Percentiles rank a stretch among this genome's conserved stretches.
These are phyloP conservation scores for Arabidopsis arenosa DNA, from an alignment of 345 rosid genomes.

Conservation along the genomic window DNA sequence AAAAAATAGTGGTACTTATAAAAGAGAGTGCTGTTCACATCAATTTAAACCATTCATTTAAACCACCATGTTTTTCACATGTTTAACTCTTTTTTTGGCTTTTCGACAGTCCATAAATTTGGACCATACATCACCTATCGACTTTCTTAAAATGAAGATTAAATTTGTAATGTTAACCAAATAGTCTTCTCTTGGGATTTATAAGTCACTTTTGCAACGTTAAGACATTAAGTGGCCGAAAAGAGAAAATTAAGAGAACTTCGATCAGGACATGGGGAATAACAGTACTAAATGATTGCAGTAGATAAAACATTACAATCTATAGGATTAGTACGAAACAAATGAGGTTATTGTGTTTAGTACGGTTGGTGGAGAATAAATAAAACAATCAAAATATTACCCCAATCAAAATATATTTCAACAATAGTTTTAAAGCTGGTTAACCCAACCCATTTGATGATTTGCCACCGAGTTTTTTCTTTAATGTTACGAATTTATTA, in stretches of 20 bases:
- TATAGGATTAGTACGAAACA: slow-evolving; percentile 9
- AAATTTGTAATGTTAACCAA: background rate
- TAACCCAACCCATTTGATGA: no score
- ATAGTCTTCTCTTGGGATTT: background rate
- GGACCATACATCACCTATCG: slow-evolving; percentile 27
- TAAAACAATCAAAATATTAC: background rate
- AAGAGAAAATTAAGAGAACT: background rate
- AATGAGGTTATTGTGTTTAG: background rate
- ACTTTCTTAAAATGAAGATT: background rate
- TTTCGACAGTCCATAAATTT: slow-evolving; percentile 11
- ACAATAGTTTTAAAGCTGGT: background rate
- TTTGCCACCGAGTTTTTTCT: no score
- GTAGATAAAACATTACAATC: slow-evolving; percentile 16
- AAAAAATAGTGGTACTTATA: background rate
- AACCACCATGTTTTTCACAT: slow-evolving; percentile 40
- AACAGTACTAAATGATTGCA: slow-evolving; percentile 22
- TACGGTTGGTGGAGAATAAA: slow-evolving; percentile 3
- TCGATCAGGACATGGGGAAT: background rate
- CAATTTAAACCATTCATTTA: background rate
- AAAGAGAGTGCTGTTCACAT: background rate
- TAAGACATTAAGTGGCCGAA: slow-evolving; percentile 7
- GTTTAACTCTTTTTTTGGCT: slow-evolving; percentile 16
- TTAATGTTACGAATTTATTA: no score
- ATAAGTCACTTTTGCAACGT: slow-evolving; percentile 27
- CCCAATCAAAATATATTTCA: background rate